Evolutionary conservation across 1,284 basidiomycete species (phyloP).

Genomic region (Austroboletus niveus): DNA sequence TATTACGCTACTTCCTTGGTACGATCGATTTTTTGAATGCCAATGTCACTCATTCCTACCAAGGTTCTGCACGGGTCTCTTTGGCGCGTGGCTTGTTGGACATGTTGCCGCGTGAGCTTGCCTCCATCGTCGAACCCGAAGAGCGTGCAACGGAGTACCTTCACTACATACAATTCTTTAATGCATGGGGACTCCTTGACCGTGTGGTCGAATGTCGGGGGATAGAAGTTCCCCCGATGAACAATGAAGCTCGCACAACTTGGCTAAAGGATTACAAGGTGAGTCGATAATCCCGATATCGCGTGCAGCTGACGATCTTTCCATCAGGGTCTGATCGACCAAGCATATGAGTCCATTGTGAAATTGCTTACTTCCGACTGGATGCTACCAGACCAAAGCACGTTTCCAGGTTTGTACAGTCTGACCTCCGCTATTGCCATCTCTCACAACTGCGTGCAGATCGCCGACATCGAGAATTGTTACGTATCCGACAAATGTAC

Average conservation of each 20-base stretch:
- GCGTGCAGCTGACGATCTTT: neutral
- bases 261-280: constrained; percentile 70
- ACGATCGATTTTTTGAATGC: constrained; percentile 19
- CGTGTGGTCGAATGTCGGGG: constrained; percentile 57
- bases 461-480: constrained; percentile 65
- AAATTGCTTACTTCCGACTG: constrained; percentile 75
- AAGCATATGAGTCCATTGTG: constrained; percentile 56
- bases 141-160: constrained; percentile 68
- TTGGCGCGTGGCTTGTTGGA: constrained; percentile 67
- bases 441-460: constrained; percentile 39
- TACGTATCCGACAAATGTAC: constrained; percentile 83
- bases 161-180: constrained; percentile 73
- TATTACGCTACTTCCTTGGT: constrained; percentile 88
- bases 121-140: constrained; percentile 56
- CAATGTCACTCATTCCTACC: constrained; percentile 2
- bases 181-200: constrained; percentile 62
- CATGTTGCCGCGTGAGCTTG: constrained; percentile 66
- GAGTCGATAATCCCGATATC: constrained; percentile 2
- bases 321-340: constrained; percentile 52
- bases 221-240: constrained; percentile 51
- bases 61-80: constrained; percentile 72
- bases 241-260: constrained; percentile 52
- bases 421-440: neutral
- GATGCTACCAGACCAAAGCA: constrained; percentile 57
- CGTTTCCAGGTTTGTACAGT: constrained; percentile 37